Percentiles rank a stretch among this genome's conserved stretches.
Conservation (phyloP, 2,329 filamentous ascomycete genomes). For the Pleoardoris graminearum region DNA sequence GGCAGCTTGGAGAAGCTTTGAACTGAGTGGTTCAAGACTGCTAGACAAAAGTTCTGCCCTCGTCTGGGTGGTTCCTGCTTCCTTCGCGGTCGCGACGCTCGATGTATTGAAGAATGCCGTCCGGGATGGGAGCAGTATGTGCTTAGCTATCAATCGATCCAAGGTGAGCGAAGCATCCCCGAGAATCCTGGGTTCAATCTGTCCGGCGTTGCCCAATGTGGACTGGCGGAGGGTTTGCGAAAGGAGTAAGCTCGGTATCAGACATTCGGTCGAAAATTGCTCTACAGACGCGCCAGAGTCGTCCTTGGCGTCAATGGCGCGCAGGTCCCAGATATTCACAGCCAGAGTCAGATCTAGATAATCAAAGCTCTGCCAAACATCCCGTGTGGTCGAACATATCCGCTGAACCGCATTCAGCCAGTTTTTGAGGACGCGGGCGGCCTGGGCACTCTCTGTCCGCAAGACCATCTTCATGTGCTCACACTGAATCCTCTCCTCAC, state of each 20-base stretch:
- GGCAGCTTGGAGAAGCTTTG: slow-evolving; percentile 36
- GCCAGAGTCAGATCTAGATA: slow-evolving; percentile 28
- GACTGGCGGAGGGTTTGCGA: slow-evolving; percentile 22
- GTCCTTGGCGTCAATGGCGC: slow-evolving; percentile 31
- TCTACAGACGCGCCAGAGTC: slow-evolving; percentile 36
- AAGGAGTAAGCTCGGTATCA: slow-evolving; percentile 37
- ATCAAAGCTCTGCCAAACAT: background rate
- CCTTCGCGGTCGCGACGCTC: slow-evolving; percentile 3
- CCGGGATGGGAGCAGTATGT: slow-evolving; percentile 48
- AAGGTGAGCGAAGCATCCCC: slow-evolving; percentile 25
- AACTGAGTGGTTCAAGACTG: slow-evolving; percentile 32
- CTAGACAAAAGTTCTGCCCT: slow-evolving; percentile 23
- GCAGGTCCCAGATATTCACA: slow-evolving; percentile 41
- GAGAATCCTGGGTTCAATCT: background rate
- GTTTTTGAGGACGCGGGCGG: slow-evolving; percentile 40
- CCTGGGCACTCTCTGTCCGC: slow-evolving; percentile 39
- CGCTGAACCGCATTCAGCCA: slow-evolving; percentile 37
- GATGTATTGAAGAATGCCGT: slow-evolving; percentile 40
- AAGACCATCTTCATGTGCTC: slow-evolving; percentile 45
- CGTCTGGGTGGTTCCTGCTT: background rate
- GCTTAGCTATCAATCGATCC: slow-evolving; percentile 47
- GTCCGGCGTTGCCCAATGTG: background rate
- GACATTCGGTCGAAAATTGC: slow-evolving; percentile 45
- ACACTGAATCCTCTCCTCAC: slow-evolving; percentile 27
- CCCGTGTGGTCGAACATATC: slow-evolving; percentile 4